Evolutionary conservation across 495 filamentous ascomycete genomes (phyloP).

Genomic region (Lasiosphaeria miniovina): DNA sequence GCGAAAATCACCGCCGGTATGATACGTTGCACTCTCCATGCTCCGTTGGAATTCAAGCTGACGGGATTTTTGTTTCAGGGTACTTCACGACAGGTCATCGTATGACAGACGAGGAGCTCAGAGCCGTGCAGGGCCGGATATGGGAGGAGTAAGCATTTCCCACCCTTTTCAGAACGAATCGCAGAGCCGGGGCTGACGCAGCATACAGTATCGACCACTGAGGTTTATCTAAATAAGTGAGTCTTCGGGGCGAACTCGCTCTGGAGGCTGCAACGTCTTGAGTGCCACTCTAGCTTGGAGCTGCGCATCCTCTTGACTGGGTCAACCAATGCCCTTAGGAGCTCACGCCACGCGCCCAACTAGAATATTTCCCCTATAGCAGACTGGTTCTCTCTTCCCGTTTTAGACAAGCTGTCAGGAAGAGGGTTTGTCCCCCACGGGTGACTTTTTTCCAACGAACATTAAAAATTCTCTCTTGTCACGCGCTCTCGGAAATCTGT

Average conservation of each 20-base stretch:
- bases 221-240: neutral
- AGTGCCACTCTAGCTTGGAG: neutral
- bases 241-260: neutral
- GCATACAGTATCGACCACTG: conserved; percentile 28
- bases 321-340: neutral
- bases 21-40: conserved; percentile 30
- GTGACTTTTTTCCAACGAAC: neutral
- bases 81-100: conserved; percentile 88
- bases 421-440: neutral
- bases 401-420: neutral
- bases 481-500: neutral
- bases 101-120: conserved; percentile 82
- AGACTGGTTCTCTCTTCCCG: neutral
- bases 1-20: conserved; percentile 97
- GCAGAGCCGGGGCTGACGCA: conserved; percentile 22
- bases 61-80: conserved; percentile 34
- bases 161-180: conserved; percentile 15
- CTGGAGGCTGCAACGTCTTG: neutral
- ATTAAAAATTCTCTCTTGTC: conserved; percentile 2
- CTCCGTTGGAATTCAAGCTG: conserved; percentile 16
- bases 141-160: conserved; percentile 73
- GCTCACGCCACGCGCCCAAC: neutral
- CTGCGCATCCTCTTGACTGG: neutral
- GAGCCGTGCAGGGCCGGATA: conserved; percentile 79
- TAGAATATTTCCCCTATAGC: neutral